Evolutionary conservation across 148 eudicot species (phyloP), one percentile per base, ranked within the genome.

Genomic region (Rhododendron griersonianum): DNA sequence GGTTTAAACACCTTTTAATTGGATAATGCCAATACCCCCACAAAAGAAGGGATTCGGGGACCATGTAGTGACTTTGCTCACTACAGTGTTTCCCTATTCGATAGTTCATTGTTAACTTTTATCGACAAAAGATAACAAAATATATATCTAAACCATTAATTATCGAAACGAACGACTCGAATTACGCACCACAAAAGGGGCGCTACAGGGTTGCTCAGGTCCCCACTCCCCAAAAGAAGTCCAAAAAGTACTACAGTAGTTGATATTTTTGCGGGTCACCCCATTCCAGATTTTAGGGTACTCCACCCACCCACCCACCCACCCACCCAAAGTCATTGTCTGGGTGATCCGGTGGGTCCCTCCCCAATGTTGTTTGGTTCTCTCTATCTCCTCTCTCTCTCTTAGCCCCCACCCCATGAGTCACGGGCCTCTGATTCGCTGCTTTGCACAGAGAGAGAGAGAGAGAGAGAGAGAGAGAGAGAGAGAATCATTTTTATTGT

Each of bases 311-410:
- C 73, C 73, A 16, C 33, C 73, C 73, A 10, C 33, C 73, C 73
- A n/a, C 30, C 33, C 30, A 10, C 14, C 75, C 75, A 41, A 69
- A 28, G 19, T 71, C 76, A 71, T 71, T 71, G 39, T 71, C 76
- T 41, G 76, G 19, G 18, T 71, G 76, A 71, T 71, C 76, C 19
- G 76, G 41, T 71, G 76, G 76, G 76, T 71, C 76, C 76, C 76
- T 71, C 76, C 75, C 39, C 21, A 14, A 71, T 28, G 39, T 59
- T 59, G 25, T 21, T 59, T 59, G 25, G n/a, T 59, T 59, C 16
- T 2, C n/a, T 59, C 10, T 30, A 30, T 59, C n/a, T 6, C 65
- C 65, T 21, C 65, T 19, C 10, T 19, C 9, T 59, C 1, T 18
- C 65, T 5, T 7, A 16, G 44, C 44, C 51, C 59, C 21, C 2